These are phyloP conservation scores for Thelephora terrestris DNA, from an alignment of 1,284 basidiomycete species.

Conservation along the genomic window DNA sequence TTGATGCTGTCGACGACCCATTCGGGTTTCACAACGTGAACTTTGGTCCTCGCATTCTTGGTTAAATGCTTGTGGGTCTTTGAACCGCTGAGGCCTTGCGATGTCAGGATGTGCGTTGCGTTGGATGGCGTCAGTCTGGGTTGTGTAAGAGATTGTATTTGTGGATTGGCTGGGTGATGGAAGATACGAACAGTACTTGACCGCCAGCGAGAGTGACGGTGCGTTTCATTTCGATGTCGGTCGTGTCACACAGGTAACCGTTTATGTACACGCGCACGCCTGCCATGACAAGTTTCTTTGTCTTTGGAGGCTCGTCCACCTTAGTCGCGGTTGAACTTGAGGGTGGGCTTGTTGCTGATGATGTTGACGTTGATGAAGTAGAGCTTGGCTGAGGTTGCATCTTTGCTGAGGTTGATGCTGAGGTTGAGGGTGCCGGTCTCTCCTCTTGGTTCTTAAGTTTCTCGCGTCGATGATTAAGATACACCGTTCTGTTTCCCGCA, in stretches of 20 bases:
- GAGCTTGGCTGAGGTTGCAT: slow-evolving; percentile 22
- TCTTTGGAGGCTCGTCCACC: not conserved
- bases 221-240: slow-evolving; percentile 65
- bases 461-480: slow-evolving; percentile 33
- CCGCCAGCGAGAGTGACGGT: slow-evolving; percentile 51
- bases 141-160: not conserved
- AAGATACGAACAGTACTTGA: slow-evolving; percentile 32
- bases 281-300: slow-evolving; percentile 2
- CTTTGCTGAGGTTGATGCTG: not conserved
- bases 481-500: slow-evolving; percentile 25
- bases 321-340: not conserved
- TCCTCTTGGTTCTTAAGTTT: slow-evolving; percentile 42
- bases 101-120: slow-evolving; percentile 66
- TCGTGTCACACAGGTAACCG: slow-evolving; percentile 56
- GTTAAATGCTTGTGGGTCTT: slow-evolving; percentile 55
- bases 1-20: slow-evolving; percentile 61
- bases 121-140: slow-evolving; percentile 40
- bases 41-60: slow-evolving; percentile 32
- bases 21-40: slow-evolving; percentile 56
- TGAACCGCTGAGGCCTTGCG: slow-evolving; percentile 50
- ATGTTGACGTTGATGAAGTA: slow-evolving; percentile 21
- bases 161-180: not conserved
- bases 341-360: slow-evolving; percentile 2
- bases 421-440: slow-evolving; percentile 9
- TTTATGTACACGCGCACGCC: slow-evolving; percentile 44